phyloP scores from a whole-genome alignment of 2,329 filamentous ascomycete genomes.

The Scorias spongiosa region DNA sequence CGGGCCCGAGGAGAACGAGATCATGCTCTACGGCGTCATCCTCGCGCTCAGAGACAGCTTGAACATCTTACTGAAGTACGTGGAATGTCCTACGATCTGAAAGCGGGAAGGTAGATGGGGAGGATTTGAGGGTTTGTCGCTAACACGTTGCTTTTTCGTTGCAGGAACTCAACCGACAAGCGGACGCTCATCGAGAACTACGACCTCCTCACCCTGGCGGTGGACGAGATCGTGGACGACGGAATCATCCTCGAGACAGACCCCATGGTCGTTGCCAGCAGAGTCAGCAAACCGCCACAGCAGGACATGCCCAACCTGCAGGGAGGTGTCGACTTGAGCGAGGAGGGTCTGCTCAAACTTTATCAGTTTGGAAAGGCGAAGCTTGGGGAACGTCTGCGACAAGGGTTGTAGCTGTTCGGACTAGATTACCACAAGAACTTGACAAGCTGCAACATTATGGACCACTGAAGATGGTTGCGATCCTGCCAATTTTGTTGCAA shows the following conservation, averaged over 20 bases:
- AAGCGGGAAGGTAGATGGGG: too few relatives aligned
- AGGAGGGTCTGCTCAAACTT: constrained; percentile 86
- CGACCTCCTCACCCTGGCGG: constrained; percentile 80
- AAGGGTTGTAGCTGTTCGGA: constrained; percentile 44
- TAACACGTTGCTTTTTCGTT: constrained; percentile 1
- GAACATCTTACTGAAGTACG: constrained; percentile 82
- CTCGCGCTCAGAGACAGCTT: constrained; percentile 80
- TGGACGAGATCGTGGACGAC: constrained; percentile 91
- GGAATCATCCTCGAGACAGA: constrained; percentile 97
- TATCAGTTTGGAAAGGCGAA: constrained; percentile 90
- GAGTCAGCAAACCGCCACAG: constrained; percentile 80
- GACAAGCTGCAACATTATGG: too few relatives aligned
- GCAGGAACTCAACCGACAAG: constrained; percentile 88
- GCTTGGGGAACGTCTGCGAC: constrained; percentile 76
- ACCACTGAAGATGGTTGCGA: too few relatives aligned
- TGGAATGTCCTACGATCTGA: constrained; percentile 1
- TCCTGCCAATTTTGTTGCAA: too few relatives aligned
- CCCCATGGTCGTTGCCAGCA: constrained; percentile 79
- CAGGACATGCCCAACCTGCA: constrained; percentile 80
- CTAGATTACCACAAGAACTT: too few relatives aligned
- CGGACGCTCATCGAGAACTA: constrained; percentile 98
- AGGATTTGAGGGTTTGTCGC: constrained; percentile 3
- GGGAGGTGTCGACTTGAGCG: constrained; percentile 75
- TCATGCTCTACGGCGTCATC: constrained; percentile 83
- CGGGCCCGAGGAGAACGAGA: constrained; percentile 85